phyloP scores from a whole-genome alignment of 2,329 filamentous ascomycete species.

The Leptographium lundbergii region DNA sequence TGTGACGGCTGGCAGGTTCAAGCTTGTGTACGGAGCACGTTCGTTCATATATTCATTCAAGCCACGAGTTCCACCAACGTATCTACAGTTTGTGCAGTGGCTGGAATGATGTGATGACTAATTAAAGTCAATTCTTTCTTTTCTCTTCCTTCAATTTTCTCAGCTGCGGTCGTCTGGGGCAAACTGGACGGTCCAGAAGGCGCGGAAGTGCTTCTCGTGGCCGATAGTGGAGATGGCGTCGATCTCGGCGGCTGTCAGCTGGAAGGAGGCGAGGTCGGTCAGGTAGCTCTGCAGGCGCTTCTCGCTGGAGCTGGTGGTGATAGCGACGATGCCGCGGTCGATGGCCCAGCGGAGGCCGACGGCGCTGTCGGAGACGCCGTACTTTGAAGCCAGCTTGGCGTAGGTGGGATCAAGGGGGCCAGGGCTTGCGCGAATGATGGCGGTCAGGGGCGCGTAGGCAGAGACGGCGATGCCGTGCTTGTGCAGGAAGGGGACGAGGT shows the following conservation, averaged over 20 bases:
- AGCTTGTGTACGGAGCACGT: neutral
- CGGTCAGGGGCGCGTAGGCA: constrained; percentile 43
- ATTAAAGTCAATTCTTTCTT: neutral
- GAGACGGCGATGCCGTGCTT: constrained; percentile 43
- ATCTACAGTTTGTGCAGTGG: neutral
- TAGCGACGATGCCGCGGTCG: constrained; percentile 43
- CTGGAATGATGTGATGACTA: too few species aligned
- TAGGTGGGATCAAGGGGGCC: constrained; percentile 43
- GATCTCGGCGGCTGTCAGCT: constrained; percentile 47
- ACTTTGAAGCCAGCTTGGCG: constrained; percentile 40
- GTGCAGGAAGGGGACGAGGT: constrained; percentile 44
- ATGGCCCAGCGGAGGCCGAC: constrained; percentile 46
- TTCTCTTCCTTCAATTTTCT: neutral
- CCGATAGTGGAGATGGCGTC: constrained; percentile 42
- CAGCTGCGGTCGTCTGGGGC: constrained; percentile 31
- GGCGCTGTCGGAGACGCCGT: constrained; percentile 42
- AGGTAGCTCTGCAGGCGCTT: constrained; percentile 44
- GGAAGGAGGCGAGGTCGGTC: constrained; percentile 37
- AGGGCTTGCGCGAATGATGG: constrained; percentile 32
- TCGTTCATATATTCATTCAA: neutral
- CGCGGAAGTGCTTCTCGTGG: constrained; percentile 46
- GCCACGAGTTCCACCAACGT: neutral
- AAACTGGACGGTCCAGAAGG: constrained; percentile 44
- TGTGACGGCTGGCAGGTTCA: constrained; percentile 22
- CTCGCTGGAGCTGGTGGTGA: constrained; percentile 49